Base-by-base conservation (phyloP, 73 alveolate species). In the Paramecium sexaurelia region DNA sequence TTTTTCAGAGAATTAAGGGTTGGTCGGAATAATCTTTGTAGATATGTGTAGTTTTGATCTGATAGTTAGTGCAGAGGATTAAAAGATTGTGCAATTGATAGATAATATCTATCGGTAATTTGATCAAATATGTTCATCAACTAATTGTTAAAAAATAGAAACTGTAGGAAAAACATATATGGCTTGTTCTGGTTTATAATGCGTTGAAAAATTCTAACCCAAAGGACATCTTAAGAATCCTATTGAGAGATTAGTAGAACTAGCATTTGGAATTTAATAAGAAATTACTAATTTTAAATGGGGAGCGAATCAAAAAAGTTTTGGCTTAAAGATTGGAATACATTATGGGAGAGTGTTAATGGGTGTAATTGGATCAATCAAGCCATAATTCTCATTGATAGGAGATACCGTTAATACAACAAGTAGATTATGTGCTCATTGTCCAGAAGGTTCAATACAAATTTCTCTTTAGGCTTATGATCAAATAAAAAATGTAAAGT, bases 371-470 rank as follows among this genome's bases (percentile, higher is more conserved):
- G 99, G 99, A 7, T 96, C 97, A 33, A 98, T 95, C 84, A 98
- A 98, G 55, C 99, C 99, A 1, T 96, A 98, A 90, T 98, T 98
- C 95, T 96, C 99, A 9, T 92, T 98, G 37, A 95, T 98, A 24
- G 99, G 99, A 22, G 99, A 97, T 86, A 96, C 99, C 11, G 99
- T 98, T 1, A 98, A 98, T 91, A 98, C 99, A 17, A 95, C 99
- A 7, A 94, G 98, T 55, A 95, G 99, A 94, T 96, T 98, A 96
- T 95, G 99, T 85, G 95, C 99, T 2, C 94, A 93, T 39, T 96
- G 91, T 40, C 88, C 85, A 10, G 91, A 75, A 69, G 90, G 90
- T 8, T 22, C 35, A 40, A 68, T 82, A 6, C 84, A 68, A 13
- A 68, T 88, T 8, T 88, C 94, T 6, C 47, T 37, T 10, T 19